phyloP scores from a whole-genome alignment of 768 basidiomycete genomes.

The Mycena galopus region DNA sequence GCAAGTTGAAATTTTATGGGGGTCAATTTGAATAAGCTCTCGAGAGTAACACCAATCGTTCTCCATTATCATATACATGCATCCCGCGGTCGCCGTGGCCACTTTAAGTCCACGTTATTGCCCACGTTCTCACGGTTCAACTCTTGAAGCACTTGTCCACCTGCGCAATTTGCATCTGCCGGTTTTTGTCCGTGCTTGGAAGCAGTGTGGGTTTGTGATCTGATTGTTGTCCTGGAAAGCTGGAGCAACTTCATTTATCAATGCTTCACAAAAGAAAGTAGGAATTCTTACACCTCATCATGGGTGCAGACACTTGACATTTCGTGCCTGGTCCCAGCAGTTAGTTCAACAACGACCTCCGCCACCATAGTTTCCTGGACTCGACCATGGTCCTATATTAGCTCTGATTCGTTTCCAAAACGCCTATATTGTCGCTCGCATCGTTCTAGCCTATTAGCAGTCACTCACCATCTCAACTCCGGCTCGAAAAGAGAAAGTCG shows the following conservation, averaged over 20 bases:
- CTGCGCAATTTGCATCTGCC: not conserved
- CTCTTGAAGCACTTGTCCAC: not conserved
- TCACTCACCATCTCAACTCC: slow-evolving; percentile 7
- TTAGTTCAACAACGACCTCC: too few species aligned
- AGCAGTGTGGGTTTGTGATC: not conserved
- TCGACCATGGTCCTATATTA: slow-evolving; percentile 2
- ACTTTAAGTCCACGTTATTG: not conserved
- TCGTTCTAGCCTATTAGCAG: slow-evolving; percentile 6
- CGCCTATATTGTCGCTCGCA: not conserved
- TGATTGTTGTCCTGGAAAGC: not conserved
- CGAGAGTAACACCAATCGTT: not conserved
- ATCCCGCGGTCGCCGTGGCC: not conserved
- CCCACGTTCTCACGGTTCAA: not conserved
- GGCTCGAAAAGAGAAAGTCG: not conserved
- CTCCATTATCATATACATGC: not conserved
- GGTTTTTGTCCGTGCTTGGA: not conserved
- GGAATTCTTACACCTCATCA: not conserved
- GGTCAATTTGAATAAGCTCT: not conserved
- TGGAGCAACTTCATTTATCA: not conserved
- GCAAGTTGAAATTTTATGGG: not conserved
- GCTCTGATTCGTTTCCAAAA: slow-evolving; percentile 10
- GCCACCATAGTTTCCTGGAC: too few species aligned
- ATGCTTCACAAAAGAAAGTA: not conserved
- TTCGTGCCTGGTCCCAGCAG: too few species aligned
- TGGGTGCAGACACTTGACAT: too few species aligned